These are phyloP conservation scores for Magnolia changhungtana DNA, from an alignment of 164 flowering plant species.

Conservation along the genomic window DNA sequence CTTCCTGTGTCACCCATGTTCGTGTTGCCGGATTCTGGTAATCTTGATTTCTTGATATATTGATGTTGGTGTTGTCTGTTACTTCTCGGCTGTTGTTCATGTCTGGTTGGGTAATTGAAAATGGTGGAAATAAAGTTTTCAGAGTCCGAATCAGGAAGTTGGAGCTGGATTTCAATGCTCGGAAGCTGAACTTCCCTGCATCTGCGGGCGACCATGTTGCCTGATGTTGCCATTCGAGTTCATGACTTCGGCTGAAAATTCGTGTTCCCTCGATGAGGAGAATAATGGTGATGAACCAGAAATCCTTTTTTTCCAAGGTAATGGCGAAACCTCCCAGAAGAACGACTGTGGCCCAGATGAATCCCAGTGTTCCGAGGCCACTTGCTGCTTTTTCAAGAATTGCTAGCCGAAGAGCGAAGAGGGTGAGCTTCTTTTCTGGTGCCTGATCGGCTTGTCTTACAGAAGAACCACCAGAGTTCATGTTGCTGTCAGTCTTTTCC, in stretches of 20 bases:
- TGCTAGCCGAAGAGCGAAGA: slow-evolving; percentile 83
- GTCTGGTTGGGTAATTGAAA: slow-evolving; percentile 1
- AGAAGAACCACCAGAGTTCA: slow-evolving; percentile 16
- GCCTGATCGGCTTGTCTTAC: slow-evolving; percentile 32
- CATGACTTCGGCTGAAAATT: slow-evolving; percentile 90
- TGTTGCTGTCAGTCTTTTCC: slow-evolving; percentile 39
- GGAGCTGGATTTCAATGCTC: slow-evolving; percentile 56
- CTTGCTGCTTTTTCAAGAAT: slow-evolving; percentile 81
- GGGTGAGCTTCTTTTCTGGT: slow-evolving; percentile 88
- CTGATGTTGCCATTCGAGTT: slow-evolving; percentile 87
- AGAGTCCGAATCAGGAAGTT: slow-evolving; percentile 22
- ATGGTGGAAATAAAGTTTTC: slow-evolving; percentile 24
- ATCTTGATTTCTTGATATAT: slow-evolving; percentile 13
- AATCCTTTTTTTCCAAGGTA: slow-evolving; percentile 66
- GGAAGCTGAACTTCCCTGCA: slow-evolving; percentile 66
- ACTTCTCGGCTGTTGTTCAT: slow-evolving; percentile 22
- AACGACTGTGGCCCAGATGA: slow-evolving; percentile 98
- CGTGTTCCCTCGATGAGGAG: slow-evolving; percentile 77
- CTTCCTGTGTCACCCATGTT: slow-evolving; percentile 69
- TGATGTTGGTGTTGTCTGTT: slow-evolving; percentile 1
- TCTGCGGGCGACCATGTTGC: slow-evolving; percentile 84
- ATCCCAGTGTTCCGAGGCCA: slow-evolving; percentile 83
- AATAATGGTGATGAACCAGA: slow-evolving; percentile 79
- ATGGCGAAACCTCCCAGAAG: slow-evolving; percentile 93
- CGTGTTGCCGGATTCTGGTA: slow-evolving; percentile 31